phyloP scores from a whole-genome alignment of 352 stramenopile species.

The Globisporangium takayamanum region DNA sequence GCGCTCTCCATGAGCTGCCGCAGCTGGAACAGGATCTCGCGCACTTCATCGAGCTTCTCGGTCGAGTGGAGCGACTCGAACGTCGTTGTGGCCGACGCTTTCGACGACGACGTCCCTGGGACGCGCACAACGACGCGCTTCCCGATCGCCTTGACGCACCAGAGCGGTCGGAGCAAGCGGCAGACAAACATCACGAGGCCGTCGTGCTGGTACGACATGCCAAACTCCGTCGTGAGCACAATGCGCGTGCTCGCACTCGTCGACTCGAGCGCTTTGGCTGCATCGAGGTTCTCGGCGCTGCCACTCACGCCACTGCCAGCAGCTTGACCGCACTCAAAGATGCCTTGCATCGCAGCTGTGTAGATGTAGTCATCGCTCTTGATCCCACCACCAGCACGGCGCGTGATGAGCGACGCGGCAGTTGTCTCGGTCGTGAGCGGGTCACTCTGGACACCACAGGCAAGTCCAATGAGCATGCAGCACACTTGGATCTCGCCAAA shows the following conservation, averaged over 20 bases:
- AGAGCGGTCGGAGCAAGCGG: slow-evolving; percentile 74
- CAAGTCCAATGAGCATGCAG: slow-evolving; percentile 86
- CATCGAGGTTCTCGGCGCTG: slow-evolving; percentile 18
- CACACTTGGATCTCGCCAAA: slow-evolving; percentile 83
- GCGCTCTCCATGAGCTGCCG: slow-evolving; percentile 76
- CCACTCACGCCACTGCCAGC: slow-evolving; percentile 21
- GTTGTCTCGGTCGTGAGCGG: slow-evolving; percentile 52
- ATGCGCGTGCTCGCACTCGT: slow-evolving; percentile 51
- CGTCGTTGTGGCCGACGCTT: slow-evolving; percentile 16
- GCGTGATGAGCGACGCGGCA: slow-evolving; percentile 42
- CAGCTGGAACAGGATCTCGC: slow-evolving; percentile 79
- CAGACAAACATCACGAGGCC: slow-evolving; percentile 74
- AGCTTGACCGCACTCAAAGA: slow-evolving; percentile 77
- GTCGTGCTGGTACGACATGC: slow-evolving; percentile 85
- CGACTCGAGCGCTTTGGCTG: slow-evolving; percentile 18
- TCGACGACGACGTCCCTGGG: slow-evolving; percentile 15
- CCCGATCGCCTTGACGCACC: slow-evolving; percentile 56
- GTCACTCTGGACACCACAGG: slow-evolving; percentile 80
- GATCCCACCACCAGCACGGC: slow-evolving; percentile 22
- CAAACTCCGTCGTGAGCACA: slow-evolving; percentile 80
- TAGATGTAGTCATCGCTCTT: slow-evolving; percentile 82
- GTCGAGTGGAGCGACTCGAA: slow-evolving; percentile 39
- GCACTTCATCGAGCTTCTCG: slow-evolving; percentile 62
- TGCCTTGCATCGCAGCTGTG: slow-evolving; percentile 64
- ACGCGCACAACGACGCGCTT: slow-evolving; percentile 27